phyloP scores from a whole-genome alignment of 78 protist genomes.

The Isochrysis galbana region DNA sequence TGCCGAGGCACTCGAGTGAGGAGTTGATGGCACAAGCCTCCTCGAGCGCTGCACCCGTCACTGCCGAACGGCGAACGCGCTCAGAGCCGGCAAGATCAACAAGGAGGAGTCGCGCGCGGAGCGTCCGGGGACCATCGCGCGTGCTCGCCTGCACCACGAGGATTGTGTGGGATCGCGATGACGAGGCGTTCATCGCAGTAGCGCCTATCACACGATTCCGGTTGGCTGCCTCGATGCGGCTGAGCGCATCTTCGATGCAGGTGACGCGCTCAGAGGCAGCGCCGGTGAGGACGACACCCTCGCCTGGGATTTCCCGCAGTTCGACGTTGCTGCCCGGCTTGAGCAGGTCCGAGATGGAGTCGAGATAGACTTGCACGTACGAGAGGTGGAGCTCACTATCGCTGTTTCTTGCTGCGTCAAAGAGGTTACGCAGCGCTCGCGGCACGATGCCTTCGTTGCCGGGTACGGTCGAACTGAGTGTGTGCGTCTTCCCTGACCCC shows the following conservation, averaged over 20 bases:
- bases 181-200: background rate
- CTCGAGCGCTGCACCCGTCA: no score
- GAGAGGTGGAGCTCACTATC: background rate
- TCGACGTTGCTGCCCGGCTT: background rate
- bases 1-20: no score
- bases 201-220: background rate
- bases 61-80: no score
- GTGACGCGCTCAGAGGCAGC: background rate
- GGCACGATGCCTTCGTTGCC: background rate
- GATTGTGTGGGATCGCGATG: slow-evolving; percentile 18
- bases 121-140: no score
- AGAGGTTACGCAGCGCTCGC: background rate
- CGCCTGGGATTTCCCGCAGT: background rate
- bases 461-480: background rate
- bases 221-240: background rate
- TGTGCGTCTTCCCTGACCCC: slow-evolving; percentile 1
- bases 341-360: slow-evolving; percentile 23
- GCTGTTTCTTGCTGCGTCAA: background rate
- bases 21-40: no score
- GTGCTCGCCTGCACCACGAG: no score
- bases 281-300: background rate
- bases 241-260: background rate
- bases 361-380: slow-evolving; percentile 40
- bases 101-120: no score
- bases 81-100: no score